A percentile compares a stretch with the other conserved stretches of the same genome.
Conservation (phyloP, 495 filamentous ascomycete genomes). For the Delitschia confertaspora region DNA sequence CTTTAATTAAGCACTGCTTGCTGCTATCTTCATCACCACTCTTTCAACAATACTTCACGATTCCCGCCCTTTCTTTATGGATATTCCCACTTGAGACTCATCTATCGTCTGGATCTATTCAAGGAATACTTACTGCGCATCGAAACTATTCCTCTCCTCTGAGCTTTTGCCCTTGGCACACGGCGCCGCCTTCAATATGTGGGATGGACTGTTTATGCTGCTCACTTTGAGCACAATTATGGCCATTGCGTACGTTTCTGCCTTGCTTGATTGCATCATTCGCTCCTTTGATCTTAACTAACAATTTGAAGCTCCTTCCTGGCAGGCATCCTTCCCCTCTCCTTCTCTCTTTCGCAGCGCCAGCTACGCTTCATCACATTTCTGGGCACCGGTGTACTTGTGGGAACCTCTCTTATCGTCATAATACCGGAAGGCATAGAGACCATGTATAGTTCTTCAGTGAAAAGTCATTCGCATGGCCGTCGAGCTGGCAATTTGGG, state of each 20-base stretch:
- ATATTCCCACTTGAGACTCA: too few species aligned
- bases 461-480: slow-evolving; percentile 37
- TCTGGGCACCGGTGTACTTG: slow-evolving; percentile 86
- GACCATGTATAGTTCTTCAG: slow-evolving; percentile 64
- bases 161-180: background rate
- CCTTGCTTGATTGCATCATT: background rate
- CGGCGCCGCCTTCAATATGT: too few species aligned
- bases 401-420: slow-evolving; percentile 89
- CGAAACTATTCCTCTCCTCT: background rate
- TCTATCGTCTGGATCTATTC: too few species aligned
- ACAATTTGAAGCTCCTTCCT: slow-evolving; percentile 69
- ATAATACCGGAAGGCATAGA: slow-evolving; percentile 97
- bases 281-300: slow-evolving; percentile 4
- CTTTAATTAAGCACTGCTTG: too few species aligned
- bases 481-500: slow-evolving; percentile 23
- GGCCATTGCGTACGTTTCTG: slow-evolving; percentile 71
- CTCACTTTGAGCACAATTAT: slow-evolving; percentile 82
- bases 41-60: too few species aligned
- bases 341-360: slow-evolving; percentile 78
- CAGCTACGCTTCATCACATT: slow-evolving; percentile 84
- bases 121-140: background rate
- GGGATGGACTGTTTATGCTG: slow-evolving; percentile 82
- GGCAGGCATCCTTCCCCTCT: slow-evolving; percentile 85
- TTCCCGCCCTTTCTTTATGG: too few species aligned
- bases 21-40: too few species aligned